phyloP scores from a whole-genome alignment of 2,329 filamentous ascomycete genomes.

The Helminthosporium solani region DNA sequence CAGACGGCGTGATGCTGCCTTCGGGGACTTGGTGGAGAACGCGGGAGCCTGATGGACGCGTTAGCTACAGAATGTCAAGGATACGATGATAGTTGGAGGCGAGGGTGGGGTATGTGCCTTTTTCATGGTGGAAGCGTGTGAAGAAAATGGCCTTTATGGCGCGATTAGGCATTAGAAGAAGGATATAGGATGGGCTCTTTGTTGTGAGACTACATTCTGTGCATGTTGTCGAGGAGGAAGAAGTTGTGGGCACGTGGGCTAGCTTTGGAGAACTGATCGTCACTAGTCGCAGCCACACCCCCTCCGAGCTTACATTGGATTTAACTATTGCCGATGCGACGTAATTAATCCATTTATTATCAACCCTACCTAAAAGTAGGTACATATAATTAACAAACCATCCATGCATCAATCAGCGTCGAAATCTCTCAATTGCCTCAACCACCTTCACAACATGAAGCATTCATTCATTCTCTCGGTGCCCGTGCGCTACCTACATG shows the following conservation, averaged over 20 bases:
- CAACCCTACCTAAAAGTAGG: too few relatives aligned
- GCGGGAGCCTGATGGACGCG: constrained; percentile 55
- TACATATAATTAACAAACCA: too few relatives aligned
- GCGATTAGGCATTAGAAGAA: constrained; percentile 35
- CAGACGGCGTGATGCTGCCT: constrained; percentile 53
- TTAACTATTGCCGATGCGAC: too few relatives aligned
- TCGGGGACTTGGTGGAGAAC: constrained; percentile 66
- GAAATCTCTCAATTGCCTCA: too few relatives aligned
- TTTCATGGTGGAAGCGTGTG: constrained; percentile 64
- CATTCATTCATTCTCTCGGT: too few relatives aligned
- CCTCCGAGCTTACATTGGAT: too few relatives aligned
- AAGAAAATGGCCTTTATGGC: constrained; percentile 66
- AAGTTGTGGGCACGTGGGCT: neutral
- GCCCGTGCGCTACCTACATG: too few relatives aligned
- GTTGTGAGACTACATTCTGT: constrained; percentile 21
- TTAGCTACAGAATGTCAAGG: constrained; percentile 2
- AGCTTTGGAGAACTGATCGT: too few relatives aligned
- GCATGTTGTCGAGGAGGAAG: constrained; percentile 1
- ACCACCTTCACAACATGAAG: too few relatives aligned
- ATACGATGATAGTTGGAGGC: neutral
- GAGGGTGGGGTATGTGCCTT: constrained; percentile 27
- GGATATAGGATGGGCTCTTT: neutral
- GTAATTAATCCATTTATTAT: too few relatives aligned
- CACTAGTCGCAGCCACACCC: too few relatives aligned
- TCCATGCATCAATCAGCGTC: too few relatives aligned